These are phyloP conservation scores for Pythium aristosporum DNA, from an alignment of 352 stramenopile genomes.

Conservation along the genomic window DNA sequence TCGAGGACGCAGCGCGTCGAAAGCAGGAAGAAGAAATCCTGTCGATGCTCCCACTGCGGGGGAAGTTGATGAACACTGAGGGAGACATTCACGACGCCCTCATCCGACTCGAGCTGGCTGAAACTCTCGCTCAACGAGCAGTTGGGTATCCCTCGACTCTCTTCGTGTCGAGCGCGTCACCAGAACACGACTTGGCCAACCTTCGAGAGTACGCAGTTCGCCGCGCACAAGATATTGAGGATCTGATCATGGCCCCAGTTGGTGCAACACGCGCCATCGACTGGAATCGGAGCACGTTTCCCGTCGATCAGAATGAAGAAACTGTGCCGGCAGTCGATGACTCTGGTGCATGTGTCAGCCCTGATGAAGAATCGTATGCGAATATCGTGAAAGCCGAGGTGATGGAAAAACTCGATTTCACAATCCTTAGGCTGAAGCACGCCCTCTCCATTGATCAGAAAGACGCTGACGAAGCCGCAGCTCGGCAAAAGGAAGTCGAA, in stretches of 20 bases:
- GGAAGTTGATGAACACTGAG: slow-evolving; percentile 42
- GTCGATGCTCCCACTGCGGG: slow-evolving; percentile 41
- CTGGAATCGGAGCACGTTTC: slow-evolving; percentile 31
- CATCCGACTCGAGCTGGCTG: slow-evolving; percentile 35
- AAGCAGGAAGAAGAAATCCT: slow-evolving; percentile 45
- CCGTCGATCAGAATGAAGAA: neutral
- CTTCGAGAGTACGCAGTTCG: slow-evolving; percentile 25
- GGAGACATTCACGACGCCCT: slow-evolving; percentile 48
- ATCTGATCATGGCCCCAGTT: slow-evolving; percentile 2
- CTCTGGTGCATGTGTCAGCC: neutral
- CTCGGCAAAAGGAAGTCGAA: slow-evolving; percentile 1
- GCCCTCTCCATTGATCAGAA: slow-evolving; percentile 51
- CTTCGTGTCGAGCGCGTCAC: neutral
- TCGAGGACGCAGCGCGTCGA: slow-evolving; percentile 31
- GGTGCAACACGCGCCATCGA: slow-evolving; percentile 8
- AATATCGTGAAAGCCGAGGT: slow-evolving; percentile 47
- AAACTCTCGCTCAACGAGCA: slow-evolving; percentile 1
- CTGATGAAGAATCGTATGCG: slow-evolving; percentile 21
- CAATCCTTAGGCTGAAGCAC: slow-evolving; percentile 63
- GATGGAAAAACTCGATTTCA: slow-evolving; percentile 57
- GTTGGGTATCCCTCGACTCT: neutral
- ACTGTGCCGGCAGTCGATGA: neutral
- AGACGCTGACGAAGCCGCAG: slow-evolving; percentile 37
- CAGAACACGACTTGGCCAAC: slow-evolving; percentile 20
- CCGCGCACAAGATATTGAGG: slow-evolving; percentile 40